These are phyloP conservation scores for Phlebopus sp. DNA, from an alignment of 1,284 basidiomycete genomes.

Conservation along the genomic window DNA sequence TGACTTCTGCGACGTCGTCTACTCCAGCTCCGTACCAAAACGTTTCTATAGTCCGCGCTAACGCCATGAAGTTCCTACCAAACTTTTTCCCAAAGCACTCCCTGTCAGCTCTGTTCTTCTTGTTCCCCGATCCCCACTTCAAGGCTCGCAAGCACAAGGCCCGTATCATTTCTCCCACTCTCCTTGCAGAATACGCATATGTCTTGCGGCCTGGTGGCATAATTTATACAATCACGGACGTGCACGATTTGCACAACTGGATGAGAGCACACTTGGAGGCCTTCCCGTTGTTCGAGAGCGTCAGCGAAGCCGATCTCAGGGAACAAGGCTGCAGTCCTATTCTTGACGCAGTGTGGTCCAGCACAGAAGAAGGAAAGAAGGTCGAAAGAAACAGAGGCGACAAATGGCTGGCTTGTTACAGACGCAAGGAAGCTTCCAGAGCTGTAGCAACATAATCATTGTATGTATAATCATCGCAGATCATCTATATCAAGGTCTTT, in stretches of 20 bases:
- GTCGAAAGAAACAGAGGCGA: slow-evolving; percentile 90
- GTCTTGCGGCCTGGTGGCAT: slow-evolving; percentile 89
- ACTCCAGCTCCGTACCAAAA: slow-evolving; percentile 71
- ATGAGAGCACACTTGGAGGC: slow-evolving; percentile 86
- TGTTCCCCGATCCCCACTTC: slow-evolving; percentile 99
- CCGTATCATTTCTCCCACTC: slow-evolving; percentile 92
- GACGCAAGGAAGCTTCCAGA: slow-evolving; percentile 50
- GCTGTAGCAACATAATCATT: slow-evolving; percentile 3
- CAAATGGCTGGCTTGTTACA: slow-evolving; percentile 87
- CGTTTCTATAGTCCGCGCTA: slow-evolving; percentile 91
- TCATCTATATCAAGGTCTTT: slow-evolving; percentile 31
- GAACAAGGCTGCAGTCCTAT: slow-evolving; percentile 70
- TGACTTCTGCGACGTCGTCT: slow-evolving; percentile 42
- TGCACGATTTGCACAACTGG: slow-evolving; percentile 92
- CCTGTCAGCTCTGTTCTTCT: slow-evolving; percentile 92
- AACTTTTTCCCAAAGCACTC: slow-evolving; percentile 95
- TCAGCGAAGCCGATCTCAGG: slow-evolving; percentile 75
- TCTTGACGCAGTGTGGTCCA: slow-evolving; percentile 76
- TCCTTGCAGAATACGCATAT: slow-evolving; percentile 94
- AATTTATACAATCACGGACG: slow-evolving; percentile 98
- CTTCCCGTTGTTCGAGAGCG: slow-evolving; percentile 85
- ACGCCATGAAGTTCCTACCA: slow-evolving; percentile 98
- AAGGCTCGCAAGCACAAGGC: slow-evolving; percentile 98
- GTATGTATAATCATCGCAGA: slow-evolving; percentile 28
- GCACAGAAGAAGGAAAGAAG: slow-evolving; percentile 97